Conservation (phyloP, 2,329 filamentous ascomycete species). For the Xylariaceae sp. region DNA sequence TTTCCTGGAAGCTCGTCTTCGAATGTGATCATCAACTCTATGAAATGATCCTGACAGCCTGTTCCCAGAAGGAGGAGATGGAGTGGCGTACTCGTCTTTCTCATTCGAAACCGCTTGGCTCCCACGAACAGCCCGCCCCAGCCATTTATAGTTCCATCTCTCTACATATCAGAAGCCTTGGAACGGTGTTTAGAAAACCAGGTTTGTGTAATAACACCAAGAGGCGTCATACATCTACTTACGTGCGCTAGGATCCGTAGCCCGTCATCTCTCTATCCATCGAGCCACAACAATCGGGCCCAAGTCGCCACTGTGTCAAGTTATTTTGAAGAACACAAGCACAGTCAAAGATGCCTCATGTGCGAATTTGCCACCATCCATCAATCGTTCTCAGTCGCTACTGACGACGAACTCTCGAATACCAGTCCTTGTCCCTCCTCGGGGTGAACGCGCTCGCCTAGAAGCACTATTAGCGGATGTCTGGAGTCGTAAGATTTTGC, state of each 20-base stretch:
- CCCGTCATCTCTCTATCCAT: slow-evolving; percentile 77
- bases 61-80: slow-evolving; percentile 77
- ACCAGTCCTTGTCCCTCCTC: slow-evolving; percentile 74
- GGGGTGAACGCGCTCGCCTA: slow-evolving; percentile 77
- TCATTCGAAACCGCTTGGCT: slow-evolving; percentile 56
- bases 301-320: slow-evolving; percentile 71
- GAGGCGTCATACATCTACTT: not conserved
- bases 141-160: slow-evolving; percentile 67
- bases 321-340: slow-evolving; percentile 87
- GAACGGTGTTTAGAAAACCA: slow-evolving; percentile 75
- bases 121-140: slow-evolving; percentile 52
- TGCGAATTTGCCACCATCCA: slow-evolving; percentile 54
- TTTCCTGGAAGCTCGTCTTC: slow-evolving; percentile 92
- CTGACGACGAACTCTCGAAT: slow-evolving; percentile 70
- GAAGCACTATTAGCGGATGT: slow-evolving; percentile 78
- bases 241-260: slow-evolving; percentile 57
- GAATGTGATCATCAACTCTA: slow-evolving; percentile 77
- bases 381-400: slow-evolving; percentile 81
- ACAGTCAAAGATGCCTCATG: slow-evolving; percentile 62
- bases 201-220: slow-evolving; percentile 48
- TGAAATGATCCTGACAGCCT: slow-evolving; percentile 87
- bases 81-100: slow-evolving; percentile 78
- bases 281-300: slow-evolving; percentile 75
- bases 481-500: slow-evolving; percentile 81
- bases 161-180: slow-evolving; percentile 75